A percentile compares a stretch with the other conserved stretches of the same genome.
Conservation (phyloP, 2,329 filamentous ascomycete genomes). For the Paramyrothecium roridum region DNA sequence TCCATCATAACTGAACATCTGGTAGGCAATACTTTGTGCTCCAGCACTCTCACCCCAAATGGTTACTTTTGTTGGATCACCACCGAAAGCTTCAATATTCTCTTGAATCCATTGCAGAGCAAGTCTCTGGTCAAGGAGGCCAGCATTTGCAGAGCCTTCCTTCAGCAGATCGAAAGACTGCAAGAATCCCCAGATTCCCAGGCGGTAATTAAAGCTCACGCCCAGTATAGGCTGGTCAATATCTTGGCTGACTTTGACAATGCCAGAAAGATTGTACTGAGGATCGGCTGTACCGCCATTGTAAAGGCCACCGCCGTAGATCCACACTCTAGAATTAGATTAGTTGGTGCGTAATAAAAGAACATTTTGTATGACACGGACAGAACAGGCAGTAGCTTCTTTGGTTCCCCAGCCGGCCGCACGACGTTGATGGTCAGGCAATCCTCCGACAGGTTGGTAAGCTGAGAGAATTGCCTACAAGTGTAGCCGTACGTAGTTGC, state of each 20-base stretch:
- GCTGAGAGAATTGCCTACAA: constrained; percentile 42
- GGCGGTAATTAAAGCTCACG: constrained; percentile 52
- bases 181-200: constrained; percentile 52
- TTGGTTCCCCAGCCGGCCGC: constrained; percentile 28
- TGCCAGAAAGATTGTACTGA: constrained; percentile 30
- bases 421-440: constrained; percentile 43
- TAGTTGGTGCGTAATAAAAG: neutral
- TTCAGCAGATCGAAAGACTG: constrained; percentile 39
- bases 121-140: constrained; percentile 46
- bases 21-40: constrained; percentile 38
- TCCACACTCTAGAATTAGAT: constrained; percentile 42
- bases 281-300: constrained; percentile 48
- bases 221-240: constrained; percentile 51
- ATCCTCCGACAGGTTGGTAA: constrained; percentile 43
- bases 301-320: constrained; percentile 55
- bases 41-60: constrained; percentile 47
- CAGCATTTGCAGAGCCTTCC: constrained; percentile 43
- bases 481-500: constrained; percentile 39
- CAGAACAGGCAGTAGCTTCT: constrained; percentile 33
- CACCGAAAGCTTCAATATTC: constrained; percentile 50
- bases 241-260: constrained; percentile 47
- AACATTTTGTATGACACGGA: neutral
- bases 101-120: constrained; percentile 50
- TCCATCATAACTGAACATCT: constrained; percentile 53
- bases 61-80: constrained; percentile 40